Percentiles rank a stretch among this genome's conserved stretches.
phyloP scores from a whole-genome alignment of 495 filamentous ascomycete genomes.

The Penicillium verhagenii region DNA sequence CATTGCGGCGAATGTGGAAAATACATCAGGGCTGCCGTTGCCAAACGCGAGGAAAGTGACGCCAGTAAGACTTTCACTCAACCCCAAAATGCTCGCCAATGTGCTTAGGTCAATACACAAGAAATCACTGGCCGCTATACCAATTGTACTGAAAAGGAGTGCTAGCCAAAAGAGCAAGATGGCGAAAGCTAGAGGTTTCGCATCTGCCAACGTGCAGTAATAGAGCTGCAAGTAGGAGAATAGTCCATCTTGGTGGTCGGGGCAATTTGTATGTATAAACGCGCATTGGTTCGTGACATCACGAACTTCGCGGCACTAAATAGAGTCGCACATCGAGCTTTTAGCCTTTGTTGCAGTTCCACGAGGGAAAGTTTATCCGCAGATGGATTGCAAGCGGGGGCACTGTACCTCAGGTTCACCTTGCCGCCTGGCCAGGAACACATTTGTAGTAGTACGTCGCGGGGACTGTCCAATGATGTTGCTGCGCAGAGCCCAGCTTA shows the following conservation, averaged over 20 bases:
- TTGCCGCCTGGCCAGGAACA: slow-evolving; percentile 23
- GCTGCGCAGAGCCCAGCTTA: slow-evolving; percentile 24
- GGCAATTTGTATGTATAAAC: slow-evolving; percentile 78
- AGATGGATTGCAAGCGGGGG: not conserved
- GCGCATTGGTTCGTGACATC: slow-evolving; percentile 76
- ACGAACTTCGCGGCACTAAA: slow-evolving; percentile 79
- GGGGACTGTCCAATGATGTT: slow-evolving; percentile 7
- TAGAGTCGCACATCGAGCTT: slow-evolving; percentile 13
- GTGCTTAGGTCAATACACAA: slow-evolving; percentile 96
- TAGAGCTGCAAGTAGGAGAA: slow-evolving; percentile 88
- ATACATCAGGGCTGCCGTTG: slow-evolving; percentile 98
- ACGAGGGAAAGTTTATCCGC: not conserved
- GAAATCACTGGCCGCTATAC: slow-evolving; percentile 98
- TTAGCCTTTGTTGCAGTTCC: slow-evolving; percentile 23
- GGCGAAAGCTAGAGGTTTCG: slow-evolving; percentile 72
- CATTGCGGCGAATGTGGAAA: slow-evolving; percentile 98
- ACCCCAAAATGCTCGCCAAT: slow-evolving; percentile 77
- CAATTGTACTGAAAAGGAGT: slow-evolving; percentile 94
- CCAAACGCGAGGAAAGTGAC: slow-evolving; percentile 97
- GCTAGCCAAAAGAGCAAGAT: slow-evolving; percentile 80
- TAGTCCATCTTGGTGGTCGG: slow-evolving; percentile 85
- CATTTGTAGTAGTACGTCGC: slow-evolving; percentile 5
- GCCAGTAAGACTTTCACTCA: slow-evolving; percentile 95
- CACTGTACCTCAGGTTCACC: slow-evolving; percentile 39
- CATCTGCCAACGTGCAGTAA: slow-evolving; percentile 75